Percentiles rank a stretch among this genome's conserved stretches.
These are phyloP conservation scores for Flueggea neowawraea DNA, from an alignment of 441 rosid species.

Conservation along the genomic window DNA sequence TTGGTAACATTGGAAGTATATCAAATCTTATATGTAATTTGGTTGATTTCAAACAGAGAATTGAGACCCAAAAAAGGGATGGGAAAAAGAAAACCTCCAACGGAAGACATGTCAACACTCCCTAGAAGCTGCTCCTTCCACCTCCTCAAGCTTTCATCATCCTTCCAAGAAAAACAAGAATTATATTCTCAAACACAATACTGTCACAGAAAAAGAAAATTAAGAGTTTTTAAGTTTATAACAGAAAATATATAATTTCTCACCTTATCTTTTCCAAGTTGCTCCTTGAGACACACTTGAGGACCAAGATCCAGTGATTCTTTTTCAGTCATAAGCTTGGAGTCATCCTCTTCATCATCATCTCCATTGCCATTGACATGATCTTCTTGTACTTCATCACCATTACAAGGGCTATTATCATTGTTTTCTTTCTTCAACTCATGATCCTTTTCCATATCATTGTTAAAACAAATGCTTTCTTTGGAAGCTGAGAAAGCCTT, in stretches of 20 bases:
- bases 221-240: too few relatives aligned
- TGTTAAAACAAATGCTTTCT: neutral
- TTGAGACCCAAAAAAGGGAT: too few relatives aligned
- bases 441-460: constrained; percentile 3
- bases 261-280: constrained; percentile 36
- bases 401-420: too few relatives aligned
- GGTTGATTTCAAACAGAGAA: too few relatives aligned
- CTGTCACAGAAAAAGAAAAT: too few relatives aligned
- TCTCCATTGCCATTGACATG: neutral
- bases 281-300: constrained; percentile 30
- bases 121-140: constrained; percentile 44
- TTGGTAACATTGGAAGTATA: too few relatives aligned
- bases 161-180: constrained; percentile 12
- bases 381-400: neutral
- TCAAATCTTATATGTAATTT: too few relatives aligned
- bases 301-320: constrained; percentile 20
- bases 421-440: constrained; percentile 4
- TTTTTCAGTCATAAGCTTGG: constrained; percentile 1
- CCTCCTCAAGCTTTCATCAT: constrained; percentile 29
- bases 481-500: constrained; percentile 10
- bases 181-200: too few relatives aligned
- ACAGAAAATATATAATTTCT: neutral
- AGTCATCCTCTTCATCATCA: constrained; percentile 5
- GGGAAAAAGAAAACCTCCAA: constrained; percentile 23
- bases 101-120: constrained; percentile 18